Evolutionary conservation across 2,329 filamentous ascomycete genomes (phyloP), one percentile per base, ranked within the genome.

Genomic region (Ceratocystis lukuohia): DNA sequence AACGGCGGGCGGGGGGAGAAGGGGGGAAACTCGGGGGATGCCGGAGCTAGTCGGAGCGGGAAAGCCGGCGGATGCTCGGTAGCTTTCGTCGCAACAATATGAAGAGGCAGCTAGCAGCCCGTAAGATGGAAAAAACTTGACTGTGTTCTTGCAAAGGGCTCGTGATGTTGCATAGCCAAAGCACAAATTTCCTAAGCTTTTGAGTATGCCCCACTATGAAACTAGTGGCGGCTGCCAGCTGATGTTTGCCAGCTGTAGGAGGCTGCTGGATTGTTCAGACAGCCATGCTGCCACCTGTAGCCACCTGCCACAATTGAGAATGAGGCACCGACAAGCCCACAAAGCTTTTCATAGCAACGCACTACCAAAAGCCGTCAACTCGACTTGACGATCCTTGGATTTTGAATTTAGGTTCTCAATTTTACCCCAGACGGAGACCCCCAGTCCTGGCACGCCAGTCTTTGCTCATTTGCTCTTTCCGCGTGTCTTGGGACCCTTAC

Each of bases 141-240:
- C 25, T n/a, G 17, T 59, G 56, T 59, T 59, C 28, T 59, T 7
- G 17, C 56, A n/a, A 59, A n/a, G 48, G 22, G 15, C 15, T 59
- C 56, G 56, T 59, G 56, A 59, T 59, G 48, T 6, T 53, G 20
- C 6, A 28, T 28, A 12, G 37, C 3, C 28, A 28, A 37, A 59
- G 56, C 56, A 59, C 56, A 59, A 59, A 59, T 59, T 59, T 59
- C 56, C 56, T 30, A 59, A 25, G 28, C 28, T 37, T 25, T 59
- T 59, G 56, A 7, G 7, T n/a, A 30, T 37, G 56, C 56, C 56
- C 56, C 56, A 59, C 56, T 59, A 59, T 37, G 22, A n/a, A 3
- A 37, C n/a, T 12, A 8, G 5, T 7, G 12, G 1, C 59, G 28
- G 59, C 61, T 48, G 61, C 2, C 48, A 22, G n/a, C 5, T 17